These are phyloP conservation scores for Casaregolazyma lundiana DNA, from an alignment of 1,139 yeast species.

Conservation along the genomic window DNA sequence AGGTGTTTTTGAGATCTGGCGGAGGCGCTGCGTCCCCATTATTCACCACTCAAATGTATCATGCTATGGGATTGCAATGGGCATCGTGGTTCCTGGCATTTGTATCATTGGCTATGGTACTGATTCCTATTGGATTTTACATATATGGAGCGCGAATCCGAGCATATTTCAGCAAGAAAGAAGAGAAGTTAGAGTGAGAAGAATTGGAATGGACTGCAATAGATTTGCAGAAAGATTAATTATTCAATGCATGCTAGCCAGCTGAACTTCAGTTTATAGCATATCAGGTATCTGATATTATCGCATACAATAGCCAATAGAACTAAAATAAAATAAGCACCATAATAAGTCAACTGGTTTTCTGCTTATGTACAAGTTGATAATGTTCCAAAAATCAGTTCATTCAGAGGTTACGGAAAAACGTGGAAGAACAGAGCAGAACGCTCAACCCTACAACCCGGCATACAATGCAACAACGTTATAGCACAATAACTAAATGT, in stretches of 20 bases:
- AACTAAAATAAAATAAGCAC: background rate
- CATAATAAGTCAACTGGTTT: background rate
- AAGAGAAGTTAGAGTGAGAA: background rate
- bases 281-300: no score
- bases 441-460: no score
- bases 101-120: conserved; percentile 72
- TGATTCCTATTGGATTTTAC: conserved; percentile 77
- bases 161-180: conserved; percentile 35
- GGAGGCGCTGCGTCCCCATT: conserved; percentile 87
- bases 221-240: background rate
- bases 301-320: background rate
- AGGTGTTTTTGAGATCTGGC: conserved; percentile 77
- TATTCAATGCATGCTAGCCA: background rate
- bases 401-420: no score
- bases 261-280: no score
- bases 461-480: no score
- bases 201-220: background rate
- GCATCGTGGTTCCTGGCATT: conserved; percentile 82
- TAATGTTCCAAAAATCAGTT: background rate
- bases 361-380: no score
- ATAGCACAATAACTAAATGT: no score
- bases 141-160: conserved; percentile 63
- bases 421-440: no score
- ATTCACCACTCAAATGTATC: conserved; percentile 77
- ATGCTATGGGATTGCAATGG: conserved; percentile 70